phyloP scores from a whole-genome alignment of 1,284 basidiomycete genomes.

The Moniliophthora roreri region DNA sequence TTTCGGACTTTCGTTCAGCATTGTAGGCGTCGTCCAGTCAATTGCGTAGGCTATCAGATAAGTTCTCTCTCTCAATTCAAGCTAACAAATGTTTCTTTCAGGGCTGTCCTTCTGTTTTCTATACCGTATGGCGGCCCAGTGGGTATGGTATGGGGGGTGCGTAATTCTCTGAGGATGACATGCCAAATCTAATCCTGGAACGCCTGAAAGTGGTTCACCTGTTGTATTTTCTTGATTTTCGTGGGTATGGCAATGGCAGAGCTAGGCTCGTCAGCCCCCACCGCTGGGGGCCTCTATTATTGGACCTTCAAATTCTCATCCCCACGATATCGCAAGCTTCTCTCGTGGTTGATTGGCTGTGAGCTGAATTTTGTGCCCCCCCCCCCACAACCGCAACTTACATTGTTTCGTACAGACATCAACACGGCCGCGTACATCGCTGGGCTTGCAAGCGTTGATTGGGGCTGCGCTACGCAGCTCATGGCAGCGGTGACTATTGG shows the following conservation, averaged over 20 bases:
- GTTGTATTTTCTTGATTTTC: slow-evolving; percentile 19
- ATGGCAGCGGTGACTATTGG: slow-evolving; percentile 61
- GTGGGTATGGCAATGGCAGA: slow-evolving; percentile 24
- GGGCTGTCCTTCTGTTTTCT: slow-evolving; percentile 64
- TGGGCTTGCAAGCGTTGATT: slow-evolving; percentile 8
- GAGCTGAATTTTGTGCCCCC: background rate
- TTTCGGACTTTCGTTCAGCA: slow-evolving; percentile 22
- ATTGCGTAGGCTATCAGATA: too few species aligned
- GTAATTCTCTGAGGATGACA: background rate
- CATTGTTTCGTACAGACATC: background rate
- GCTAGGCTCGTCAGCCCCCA: slow-evolving; percentile 22
- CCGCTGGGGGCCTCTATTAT: slow-evolving; percentile 23
- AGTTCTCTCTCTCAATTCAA: background rate
- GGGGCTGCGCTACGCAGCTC: slow-evolving; percentile 8
- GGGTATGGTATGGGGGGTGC: slow-evolving; percentile 20
- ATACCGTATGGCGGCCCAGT: slow-evolving; percentile 21
- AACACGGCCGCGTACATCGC: slow-evolving; percentile 6
- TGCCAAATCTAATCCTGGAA: background rate
- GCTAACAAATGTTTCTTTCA: slow-evolving; percentile 18
- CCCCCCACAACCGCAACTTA: background rate
- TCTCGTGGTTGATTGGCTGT: slow-evolving; percentile 25
- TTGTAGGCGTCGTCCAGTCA: slow-evolving; percentile 23
- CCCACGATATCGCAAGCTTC: slow-evolving; percentile 15
- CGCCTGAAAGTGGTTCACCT: slow-evolving; percentile 18
- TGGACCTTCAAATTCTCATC: slow-evolving; percentile 24